A percentile compares a stretch with the other conserved stretches of the same genome.
Evolutionary conservation across 2,329 filamentous ascomycete species (phyloP).

Genomic region (Incumbomyces delicatus): DNA sequence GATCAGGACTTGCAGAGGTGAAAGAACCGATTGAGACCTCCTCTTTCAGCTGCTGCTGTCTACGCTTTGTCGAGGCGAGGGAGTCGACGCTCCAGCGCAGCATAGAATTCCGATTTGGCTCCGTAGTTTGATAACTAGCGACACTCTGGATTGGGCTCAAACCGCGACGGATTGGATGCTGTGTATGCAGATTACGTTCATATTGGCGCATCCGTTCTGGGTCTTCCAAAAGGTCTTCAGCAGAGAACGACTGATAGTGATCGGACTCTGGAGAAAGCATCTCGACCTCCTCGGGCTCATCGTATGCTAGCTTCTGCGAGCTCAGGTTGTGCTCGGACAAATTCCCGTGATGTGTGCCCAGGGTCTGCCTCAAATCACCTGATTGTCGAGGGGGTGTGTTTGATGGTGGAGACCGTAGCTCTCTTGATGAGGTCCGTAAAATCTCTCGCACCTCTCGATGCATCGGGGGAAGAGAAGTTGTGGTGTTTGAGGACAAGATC

Average conservation of each 20-base stretch:
- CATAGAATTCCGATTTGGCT: constrained; percentile 50
- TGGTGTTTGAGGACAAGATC: constrained; percentile 71
- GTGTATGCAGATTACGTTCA: constrained; percentile 51
- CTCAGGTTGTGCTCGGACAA: constrained; percentile 43
- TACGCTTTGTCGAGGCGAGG: constrained; percentile 49
- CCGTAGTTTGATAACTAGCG: constrained; percentile 67
- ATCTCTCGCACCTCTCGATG: constrained; percentile 55
- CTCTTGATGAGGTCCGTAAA: constrained; percentile 45
- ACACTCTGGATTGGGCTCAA: constrained; percentile 88
- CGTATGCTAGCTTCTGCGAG: constrained; percentile 34
- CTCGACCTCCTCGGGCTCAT: constrained; percentile 39
- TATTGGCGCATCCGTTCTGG: constrained; percentile 27
- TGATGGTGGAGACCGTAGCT: constrained; percentile 49
- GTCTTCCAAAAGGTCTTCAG: constrained; percentile 27
- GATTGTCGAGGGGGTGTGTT: constrained; percentile 49
- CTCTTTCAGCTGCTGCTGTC: constrained; percentile 25
- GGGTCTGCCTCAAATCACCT: constrained; percentile 39
- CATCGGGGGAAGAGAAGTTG: constrained; percentile 56
- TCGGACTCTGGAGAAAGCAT: constrained; percentile 28
- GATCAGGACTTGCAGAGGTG: constrained; percentile 48
- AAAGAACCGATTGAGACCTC: constrained; percentile 47
- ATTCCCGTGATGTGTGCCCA: constrained; percentile 59
- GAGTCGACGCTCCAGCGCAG: constrained; percentile 43
- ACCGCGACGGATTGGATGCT: constrained; percentile 58
- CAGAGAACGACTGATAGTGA: constrained; percentile 8